Conservation (phyloP, 805 yeast genomes). For the Myxozyma geophila region DNA sequence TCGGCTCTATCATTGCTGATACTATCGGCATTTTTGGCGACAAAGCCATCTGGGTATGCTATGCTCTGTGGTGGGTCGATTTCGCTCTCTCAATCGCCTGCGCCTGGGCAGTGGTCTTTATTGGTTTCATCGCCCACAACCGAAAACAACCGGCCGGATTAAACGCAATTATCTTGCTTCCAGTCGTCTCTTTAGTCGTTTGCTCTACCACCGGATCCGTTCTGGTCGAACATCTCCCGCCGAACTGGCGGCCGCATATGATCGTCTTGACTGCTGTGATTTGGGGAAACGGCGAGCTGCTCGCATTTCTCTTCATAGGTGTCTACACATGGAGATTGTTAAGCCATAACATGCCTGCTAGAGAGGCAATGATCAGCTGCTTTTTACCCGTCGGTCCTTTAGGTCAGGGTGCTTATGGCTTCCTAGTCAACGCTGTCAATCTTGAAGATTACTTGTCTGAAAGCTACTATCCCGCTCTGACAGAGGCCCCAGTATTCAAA, state of each 20-base stretch:
- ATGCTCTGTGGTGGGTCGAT: slow-evolving; percentile 77
- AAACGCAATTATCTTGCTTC: slow-evolving; percentile 65
- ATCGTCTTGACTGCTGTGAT: slow-evolving; percentile 59
- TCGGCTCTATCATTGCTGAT: slow-evolving; percentile 65
- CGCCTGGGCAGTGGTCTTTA: slow-evolving; percentile 64
- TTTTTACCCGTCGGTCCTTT: slow-evolving; percentile 82
- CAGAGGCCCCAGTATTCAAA: slow-evolving; percentile 40
- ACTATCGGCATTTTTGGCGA: slow-evolving; percentile 53
- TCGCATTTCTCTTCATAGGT: slow-evolving; percentile 61
- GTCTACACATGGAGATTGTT: slow-evolving; percentile 65
- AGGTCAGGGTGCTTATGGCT: slow-evolving; percentile 82
- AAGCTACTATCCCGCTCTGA: slow-evolving; percentile 40
- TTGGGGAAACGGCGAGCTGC: slow-evolving; percentile 69
- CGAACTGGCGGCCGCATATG: slow-evolving; percentile 56
- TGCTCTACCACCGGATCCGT: slow-evolving; percentile 71
- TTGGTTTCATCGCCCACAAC: slow-evolving; percentile 51
- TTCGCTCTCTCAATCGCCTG: slow-evolving; percentile 58
- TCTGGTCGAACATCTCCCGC: slow-evolving; percentile 53
- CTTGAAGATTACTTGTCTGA: slow-evolving; percentile 38
- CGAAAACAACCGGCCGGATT: slow-evolving; percentile 49
- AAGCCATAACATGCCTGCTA: slow-evolving; percentile 59
- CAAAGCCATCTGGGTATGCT: slow-evolving; percentile 55
- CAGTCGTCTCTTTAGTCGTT: slow-evolving; percentile 81
- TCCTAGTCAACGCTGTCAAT: slow-evolving; percentile 59
- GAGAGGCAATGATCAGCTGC: slow-evolving; percentile 53